Evolutionary conservation across 768 basidiomycete species (phyloP), one percentile per base, ranked within the genome.

Genomic region (Sarcodon aspratus): DNA sequence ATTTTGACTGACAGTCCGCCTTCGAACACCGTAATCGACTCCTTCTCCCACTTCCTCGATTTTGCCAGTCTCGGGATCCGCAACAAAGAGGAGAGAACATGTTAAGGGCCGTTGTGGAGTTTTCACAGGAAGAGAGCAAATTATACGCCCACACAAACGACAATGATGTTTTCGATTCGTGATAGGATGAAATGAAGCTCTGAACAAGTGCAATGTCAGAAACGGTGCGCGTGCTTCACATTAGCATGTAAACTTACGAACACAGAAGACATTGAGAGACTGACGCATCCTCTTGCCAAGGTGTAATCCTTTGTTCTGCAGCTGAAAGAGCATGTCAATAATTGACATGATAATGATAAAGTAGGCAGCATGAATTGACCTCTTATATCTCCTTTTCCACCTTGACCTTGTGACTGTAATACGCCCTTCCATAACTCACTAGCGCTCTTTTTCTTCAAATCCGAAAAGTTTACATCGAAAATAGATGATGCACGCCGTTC

Each of bases 141-240:
- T 80, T 36, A 97, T 87, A 48, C 82, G 73, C 0, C 95, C 95
- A 55, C 95, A 98, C 11, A 97, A 69, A 8, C 95, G 82, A 61
- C 95, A 98, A 60, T 98, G 95, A 56, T 98, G 95, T 66, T 95
- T 95, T 11, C 95, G 80, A 55, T 92, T 95, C 1, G 91, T 89
- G 3, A 98, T 66, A 0, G 88, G 79, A 59, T 93, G 87, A 61
- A 98, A 98, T 1, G 84, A 78, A 45, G 76, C 73, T 55, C 78
- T 79, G 6, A 45, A 33, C 9, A 8, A n/a, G 33, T 43, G 50
- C 32, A 33, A 18, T 7, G 8, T 48, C 45, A 44, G 21, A 3
- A 47, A 9, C 5, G 27, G n/a, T 6, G 46, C 2, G 27, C 10
- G 27, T 42, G 7, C 13, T 27, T 50, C 10, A 32, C 37, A 42